phyloP scores from a whole-genome alignment of 108 stramenopile species.

The Schizochytrium sp. region DNA sequence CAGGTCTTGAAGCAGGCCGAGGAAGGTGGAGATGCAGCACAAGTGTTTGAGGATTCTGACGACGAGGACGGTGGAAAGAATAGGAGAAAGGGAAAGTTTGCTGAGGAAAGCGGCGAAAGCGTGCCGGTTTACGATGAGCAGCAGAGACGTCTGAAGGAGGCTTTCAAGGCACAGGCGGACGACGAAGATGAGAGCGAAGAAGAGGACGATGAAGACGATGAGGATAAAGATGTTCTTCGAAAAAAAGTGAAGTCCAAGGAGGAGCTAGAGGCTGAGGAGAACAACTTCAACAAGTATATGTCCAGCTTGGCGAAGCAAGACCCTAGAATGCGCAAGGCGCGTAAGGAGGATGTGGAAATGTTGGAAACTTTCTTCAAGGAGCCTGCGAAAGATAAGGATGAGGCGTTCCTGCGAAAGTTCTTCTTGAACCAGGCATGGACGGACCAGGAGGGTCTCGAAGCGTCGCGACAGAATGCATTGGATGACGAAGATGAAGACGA shows the following conservation, averaged over 20 bases:
- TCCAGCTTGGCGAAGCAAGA: background rate
- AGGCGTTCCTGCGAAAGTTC: constrained; percentile 61
- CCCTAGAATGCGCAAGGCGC: constrained; percentile 3
- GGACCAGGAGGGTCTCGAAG: background rate
- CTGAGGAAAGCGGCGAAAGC: constrained; percentile 72
- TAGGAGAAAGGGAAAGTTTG: constrained; percentile 57
- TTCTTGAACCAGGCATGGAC: constrained; percentile 20
- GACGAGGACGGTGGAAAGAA: constrained; percentile 59
- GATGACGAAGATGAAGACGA: constrained; percentile 85
- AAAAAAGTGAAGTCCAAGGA: constrained; percentile 75
- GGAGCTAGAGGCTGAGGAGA: constrained; percentile 89
- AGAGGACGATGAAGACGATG: constrained; percentile 61
- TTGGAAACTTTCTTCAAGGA: constrained; percentile 54
- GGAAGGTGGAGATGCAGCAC: constrained; percentile 66
- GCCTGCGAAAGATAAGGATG: constrained; percentile 60
- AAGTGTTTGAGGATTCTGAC: constrained; percentile 69
- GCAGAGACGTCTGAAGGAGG: background rate
- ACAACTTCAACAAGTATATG: constrained; percentile 85
- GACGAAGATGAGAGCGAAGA: constrained; percentile 55
- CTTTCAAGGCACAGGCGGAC: constrained; percentile 30
- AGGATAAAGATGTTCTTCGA: constrained; percentile 66
- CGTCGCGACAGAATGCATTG: background rate
- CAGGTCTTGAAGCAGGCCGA: constrained; percentile 83
- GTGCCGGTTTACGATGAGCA: constrained; percentile 75
- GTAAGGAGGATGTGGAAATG: constrained; percentile 33